Base-by-base conservation (phyloP, 2,329 filamentous ascomycete species). In the Lasiodiplodia gonubiensis region DNA sequence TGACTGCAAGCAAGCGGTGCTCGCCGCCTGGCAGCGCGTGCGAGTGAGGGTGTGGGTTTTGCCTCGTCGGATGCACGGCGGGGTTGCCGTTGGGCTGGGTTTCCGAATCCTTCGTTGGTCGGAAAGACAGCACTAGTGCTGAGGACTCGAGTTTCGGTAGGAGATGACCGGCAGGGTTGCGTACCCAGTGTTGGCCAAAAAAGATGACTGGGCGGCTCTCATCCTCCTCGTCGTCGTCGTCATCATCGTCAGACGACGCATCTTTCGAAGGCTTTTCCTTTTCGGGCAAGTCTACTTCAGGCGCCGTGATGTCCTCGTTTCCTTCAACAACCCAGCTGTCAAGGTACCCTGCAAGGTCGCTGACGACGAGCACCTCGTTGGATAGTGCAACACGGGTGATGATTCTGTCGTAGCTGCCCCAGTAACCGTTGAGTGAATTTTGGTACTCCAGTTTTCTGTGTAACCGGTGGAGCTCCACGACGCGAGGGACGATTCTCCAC, bases 301-400 rank as follows among this genome's bases (percentile, higher is more conserved):
- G 76, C 25, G 83, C 80, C 16, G 79, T 80, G 2, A 75, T 70
- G 70, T 87, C 85, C 72, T 86, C 82, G 69, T 86, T 78, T 46
- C 86, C 86, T 74, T 88, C 85, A 66, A 97, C 80, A 1, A 93
- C 81, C 92, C 94, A 99, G 21, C 90, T 93, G 75, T 98, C 94
- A 37, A 98, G 84, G 78, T 90, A 93, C 52, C 95, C 95, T 52
- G 91, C 89, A 64, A 97, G 80, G 77, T 97, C 94, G 57, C 90
- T 89, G 35, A 89, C 87, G 10, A 91, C 93, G 55, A 98, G 82
- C 70, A 97, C 87, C 71, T 86, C 88, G 5, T 89, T 83, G 11
- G 93, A 94, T 78, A 98, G 97, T 2, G 89, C 85, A 30, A 90
- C 78, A 65, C 92, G 90, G 42, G 86, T 89, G 71, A 98, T 89